These are phyloP conservation scores for Hyaloscypha hepaticicola DNA, from an alignment of 495 filamentous ascomycete genomes.

Conservation along the genomic window DNA sequence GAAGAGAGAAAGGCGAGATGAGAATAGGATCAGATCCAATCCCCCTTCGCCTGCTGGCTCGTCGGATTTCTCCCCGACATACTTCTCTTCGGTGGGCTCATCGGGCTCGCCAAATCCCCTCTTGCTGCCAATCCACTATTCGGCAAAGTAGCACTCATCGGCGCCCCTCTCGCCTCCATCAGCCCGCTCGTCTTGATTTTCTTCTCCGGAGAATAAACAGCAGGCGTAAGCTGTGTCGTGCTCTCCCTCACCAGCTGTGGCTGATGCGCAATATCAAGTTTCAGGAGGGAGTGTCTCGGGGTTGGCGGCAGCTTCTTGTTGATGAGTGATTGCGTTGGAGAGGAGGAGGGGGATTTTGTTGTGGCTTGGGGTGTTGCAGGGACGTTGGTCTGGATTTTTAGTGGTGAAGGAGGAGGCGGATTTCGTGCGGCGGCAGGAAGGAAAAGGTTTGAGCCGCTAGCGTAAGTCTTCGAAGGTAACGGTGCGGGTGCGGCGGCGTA, in stretches of 20 bases:
- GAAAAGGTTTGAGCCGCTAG: background rate
- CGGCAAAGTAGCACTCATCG: constrained; percentile 11
- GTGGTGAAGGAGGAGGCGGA: constrained; percentile 7
- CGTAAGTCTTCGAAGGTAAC: background rate
- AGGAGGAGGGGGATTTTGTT: background rate
- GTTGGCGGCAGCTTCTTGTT: constrained; percentile 32
- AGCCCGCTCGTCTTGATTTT: constrained; percentile 9
- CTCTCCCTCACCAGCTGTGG: constrained; percentile 4
- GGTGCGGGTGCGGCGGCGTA: constrained; percentile 16
- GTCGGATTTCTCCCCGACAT: background rate
- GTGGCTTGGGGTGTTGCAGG: too few species aligned
- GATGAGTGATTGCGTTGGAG: constrained; percentile 6
- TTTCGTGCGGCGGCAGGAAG: constrained; percentile 4
- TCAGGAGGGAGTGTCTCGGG: constrained; percentile 18
- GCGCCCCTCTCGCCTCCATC: background rate
- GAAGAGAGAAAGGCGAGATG: background rate
- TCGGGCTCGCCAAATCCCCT: constrained; percentile 5
- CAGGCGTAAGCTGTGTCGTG: constrained; percentile 24
- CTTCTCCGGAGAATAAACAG: constrained; percentile 30
- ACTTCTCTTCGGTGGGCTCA: constrained; percentile 5
- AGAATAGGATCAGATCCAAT: constrained; percentile 15
- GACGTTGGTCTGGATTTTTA: too few species aligned
- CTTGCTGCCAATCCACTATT: constrained; percentile 1
- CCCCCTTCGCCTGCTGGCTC: constrained; percentile 9
- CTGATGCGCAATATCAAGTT: background rate